These are phyloP conservation scores for Clonostachys byssicola DNA, from an alignment of 2,329 filamentous ascomycete species.

Conservation along the genomic window DNA sequence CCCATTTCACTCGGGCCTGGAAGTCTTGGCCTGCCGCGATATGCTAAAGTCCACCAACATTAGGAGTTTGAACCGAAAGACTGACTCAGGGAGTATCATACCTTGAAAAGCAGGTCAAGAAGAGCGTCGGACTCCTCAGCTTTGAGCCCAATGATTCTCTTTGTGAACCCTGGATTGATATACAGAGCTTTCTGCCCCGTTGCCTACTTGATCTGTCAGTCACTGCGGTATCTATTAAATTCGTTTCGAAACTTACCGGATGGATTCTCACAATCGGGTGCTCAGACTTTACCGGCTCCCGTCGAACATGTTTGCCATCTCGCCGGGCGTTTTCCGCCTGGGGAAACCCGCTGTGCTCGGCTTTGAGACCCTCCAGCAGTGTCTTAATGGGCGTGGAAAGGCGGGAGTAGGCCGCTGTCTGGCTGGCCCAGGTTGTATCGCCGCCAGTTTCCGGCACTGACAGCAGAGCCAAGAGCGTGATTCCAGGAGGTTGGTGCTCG, in stretches of 20 bases:
- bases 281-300: conserved; percentile 64
- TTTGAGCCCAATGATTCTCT: conserved; percentile 64
- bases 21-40: conserved; percentile 66
- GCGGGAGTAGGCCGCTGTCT: conserved; percentile 70
- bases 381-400: conserved; percentile 72
- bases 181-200: conserved; percentile 74
- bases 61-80: conserved; percentile 31
- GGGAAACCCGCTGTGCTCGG: conserved; percentile 64
- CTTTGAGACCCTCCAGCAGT: conserved; percentile 70
- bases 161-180: conserved; percentile 68
- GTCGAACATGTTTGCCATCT: conserved; percentile 27
- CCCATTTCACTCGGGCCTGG: conserved; percentile 70
- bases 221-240: conserved; percentile 25
- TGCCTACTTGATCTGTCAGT: conserved; percentile 23
- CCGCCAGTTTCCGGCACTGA: conserved; percentile 62
- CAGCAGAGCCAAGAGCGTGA: conserved; percentile 68
- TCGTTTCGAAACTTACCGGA: conserved; percentile 33
- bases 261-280: conserved; percentile 75
- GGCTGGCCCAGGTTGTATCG: conserved; percentile 74
- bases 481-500: conserved; percentile 65
- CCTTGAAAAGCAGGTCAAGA: conserved; percentile 61
- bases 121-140: conserved; percentile 65
- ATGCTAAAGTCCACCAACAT: conserved; percentile 31
- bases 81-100: conserved; percentile 47
- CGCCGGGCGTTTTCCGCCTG: conserved; percentile 74